Percentiles rank a stretch among this genome's conserved stretches.
These are phyloP conservation scores for Guyanaporus albipodus DNA, from an alignment of 768 basidiomycete genomes.

Conservation along the genomic window DNA sequence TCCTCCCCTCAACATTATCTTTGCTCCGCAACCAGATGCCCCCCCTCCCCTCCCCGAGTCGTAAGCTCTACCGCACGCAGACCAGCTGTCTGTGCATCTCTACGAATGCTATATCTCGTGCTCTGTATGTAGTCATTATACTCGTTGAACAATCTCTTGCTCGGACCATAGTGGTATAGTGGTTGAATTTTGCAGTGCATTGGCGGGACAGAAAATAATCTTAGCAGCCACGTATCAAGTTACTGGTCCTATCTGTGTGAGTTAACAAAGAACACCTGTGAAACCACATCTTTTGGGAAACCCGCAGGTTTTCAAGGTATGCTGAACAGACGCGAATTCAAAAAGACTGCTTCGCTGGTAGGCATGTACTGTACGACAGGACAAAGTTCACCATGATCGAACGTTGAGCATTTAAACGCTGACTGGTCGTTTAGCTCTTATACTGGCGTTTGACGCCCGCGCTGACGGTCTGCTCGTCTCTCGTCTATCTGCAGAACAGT, in stretches of 20 bases:
- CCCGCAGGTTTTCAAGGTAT: too few species aligned
- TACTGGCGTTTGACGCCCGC: slow-evolving; percentile 25
- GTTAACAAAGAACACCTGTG: too few species aligned
- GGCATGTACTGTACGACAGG: too few species aligned
- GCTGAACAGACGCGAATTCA: too few species aligned
- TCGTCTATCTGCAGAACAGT: slow-evolving; percentile 53
- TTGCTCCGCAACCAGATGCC: slow-evolving; percentile 79
- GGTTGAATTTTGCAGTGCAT: too few species aligned
- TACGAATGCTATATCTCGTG: slow-evolving; percentile 16
- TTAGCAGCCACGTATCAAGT: too few species aligned
- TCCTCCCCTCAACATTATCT: slow-evolving; percentile 76
- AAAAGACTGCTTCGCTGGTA: too few species aligned
- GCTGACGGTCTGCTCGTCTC: slow-evolving; percentile 26
- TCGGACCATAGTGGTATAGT: not conserved
- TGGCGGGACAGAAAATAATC: too few species aligned
- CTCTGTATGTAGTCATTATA: slow-evolving; percentile 20
- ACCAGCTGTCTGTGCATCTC: slow-evolving; percentile 9
- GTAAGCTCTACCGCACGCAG: slow-evolving; percentile 7
- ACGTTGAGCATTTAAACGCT: too few species aligned
- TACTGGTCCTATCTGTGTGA: too few species aligned
- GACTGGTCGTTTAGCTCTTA: not conserved
- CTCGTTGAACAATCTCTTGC: slow-evolving; percentile 4
- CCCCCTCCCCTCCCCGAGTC: slow-evolving; percentile 67
- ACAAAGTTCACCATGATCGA: too few species aligned
- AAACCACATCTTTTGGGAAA: too few species aligned